These are phyloP conservation scores for Rubia yunnanensis DNA, from an alignment of 257 asterid genomes.

Conservation along the genomic window DNA sequence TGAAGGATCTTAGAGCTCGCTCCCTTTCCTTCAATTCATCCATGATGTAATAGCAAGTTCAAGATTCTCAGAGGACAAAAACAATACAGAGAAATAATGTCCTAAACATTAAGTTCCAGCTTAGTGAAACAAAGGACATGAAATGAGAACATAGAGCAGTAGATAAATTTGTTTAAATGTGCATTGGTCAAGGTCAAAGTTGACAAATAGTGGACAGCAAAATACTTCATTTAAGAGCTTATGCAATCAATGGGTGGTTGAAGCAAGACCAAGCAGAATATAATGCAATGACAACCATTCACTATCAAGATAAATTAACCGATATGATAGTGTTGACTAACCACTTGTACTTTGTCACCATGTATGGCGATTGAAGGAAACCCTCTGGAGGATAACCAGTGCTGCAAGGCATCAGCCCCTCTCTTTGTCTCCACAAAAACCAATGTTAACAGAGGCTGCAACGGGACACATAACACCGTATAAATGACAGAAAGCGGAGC, in stretches of 20 bases:
- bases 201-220: not conserved
- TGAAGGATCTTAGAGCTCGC: slow-evolving; percentile 47
- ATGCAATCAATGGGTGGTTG: not conserved
- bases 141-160: not conserved
- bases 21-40: slow-evolving; percentile 53
- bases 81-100: not conserved
- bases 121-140: not conserved
- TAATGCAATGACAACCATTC: not conserved
- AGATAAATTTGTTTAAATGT: not conserved
- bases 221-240: not conserved
- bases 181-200: not conserved
- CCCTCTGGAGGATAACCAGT: slow-evolving; percentile 42
- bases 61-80: not conserved
- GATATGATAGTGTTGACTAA: slow-evolving; percentile 16
- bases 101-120: not conserved
- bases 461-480: not conserved
- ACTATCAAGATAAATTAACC: not conserved
- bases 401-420: slow-evolving; percentile 62
- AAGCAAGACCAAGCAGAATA: not conserved
- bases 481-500: not conserved
- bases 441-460: slow-evolving; percentile 44
- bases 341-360: slow-evolving; percentile 76
- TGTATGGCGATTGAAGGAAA: slow-evolving; percentile 62
- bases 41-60: not conserved
- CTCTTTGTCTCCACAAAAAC: slow-evolving; percentile 73